Evolutionary conservation across 2,329 filamentous ascomycete genomes (phyloP).

Genomic region (Chaetomium globosum): DNA sequence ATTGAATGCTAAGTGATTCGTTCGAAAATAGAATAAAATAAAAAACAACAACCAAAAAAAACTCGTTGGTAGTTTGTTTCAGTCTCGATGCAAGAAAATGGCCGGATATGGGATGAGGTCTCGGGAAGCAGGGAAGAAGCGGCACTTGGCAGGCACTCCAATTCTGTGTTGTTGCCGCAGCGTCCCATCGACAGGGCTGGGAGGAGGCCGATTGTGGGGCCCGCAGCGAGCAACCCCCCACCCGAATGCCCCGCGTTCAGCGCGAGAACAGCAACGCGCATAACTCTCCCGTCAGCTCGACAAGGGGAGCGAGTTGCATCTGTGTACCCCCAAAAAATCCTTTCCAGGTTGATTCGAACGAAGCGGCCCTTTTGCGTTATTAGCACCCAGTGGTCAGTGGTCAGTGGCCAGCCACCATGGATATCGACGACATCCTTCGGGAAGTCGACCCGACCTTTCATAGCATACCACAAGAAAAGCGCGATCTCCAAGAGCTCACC

Average conservation of each 20-base stretch:
- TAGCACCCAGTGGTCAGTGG: neutral
- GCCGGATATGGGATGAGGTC: neutral
- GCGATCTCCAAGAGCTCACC: conserved; percentile 85
- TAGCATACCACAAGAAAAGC: conserved; percentile 59
- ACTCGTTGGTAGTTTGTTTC: neutral
- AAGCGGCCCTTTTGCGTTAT: neutral
- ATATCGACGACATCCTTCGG: conserved; percentile 78
- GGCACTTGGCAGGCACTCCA: conserved; percentile 1
- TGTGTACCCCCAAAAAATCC: neutral
- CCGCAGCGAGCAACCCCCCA: neutral
- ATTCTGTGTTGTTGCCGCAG: neutral
- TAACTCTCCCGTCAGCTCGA: neutral
- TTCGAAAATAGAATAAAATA: no score
- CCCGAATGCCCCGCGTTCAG: conserved; percentile 1
- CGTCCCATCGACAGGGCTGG: conserved; percentile 3
- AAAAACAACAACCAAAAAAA: neutral
- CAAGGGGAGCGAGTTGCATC: conserved; percentile 1
- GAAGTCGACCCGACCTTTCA: conserved; percentile 66
- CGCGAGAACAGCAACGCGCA: conserved; percentile 7
- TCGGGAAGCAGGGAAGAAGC: conserved; percentile 2
- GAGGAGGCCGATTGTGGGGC: neutral
- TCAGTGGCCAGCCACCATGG: conserved; percentile 54
- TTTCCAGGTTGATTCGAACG: neutral
- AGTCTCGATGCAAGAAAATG: neutral
- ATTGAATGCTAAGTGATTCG: neutral